Evolutionary conservation across 371 early-diverging fungal genomes (phyloP), one percentile per base, ranked within the genome.

Genomic region (Mucor circinelloides): DNA sequence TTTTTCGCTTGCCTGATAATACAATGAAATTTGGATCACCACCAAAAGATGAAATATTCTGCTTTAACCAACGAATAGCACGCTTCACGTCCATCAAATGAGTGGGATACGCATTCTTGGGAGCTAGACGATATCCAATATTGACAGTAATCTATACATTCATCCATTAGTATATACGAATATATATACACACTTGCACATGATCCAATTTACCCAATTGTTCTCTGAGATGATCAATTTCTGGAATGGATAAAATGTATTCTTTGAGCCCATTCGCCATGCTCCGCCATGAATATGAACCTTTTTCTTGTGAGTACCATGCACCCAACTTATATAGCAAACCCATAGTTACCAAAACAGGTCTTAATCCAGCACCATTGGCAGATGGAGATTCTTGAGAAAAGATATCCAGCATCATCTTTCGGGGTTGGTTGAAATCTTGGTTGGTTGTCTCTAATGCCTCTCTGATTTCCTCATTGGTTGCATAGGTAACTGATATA

Each of bases 21-120:
- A 89, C 82, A 57, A 93, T 77, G 58, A 87, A 90, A 40, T 80
- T 64, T 0, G 91, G 89, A 60, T 92, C 85, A 15, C 94, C 94
- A 30, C 92, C 92, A 75, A 86, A 91, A 1, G 73, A 70, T 31
- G 72, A 69, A 59, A 91, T 85, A 60, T 85, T 84, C 34, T 76
- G 70, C 68, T 85, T 87, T 40, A 89, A 73, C 92, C 92, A 93
- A 12, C 91, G 84, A 31, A 93, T 69, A 27, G 90, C 90, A 6
- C 92, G 85, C 63, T 93, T 92, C 40, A 88, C 84, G 69, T 93
- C 93, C 10, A 81, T 75, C 30, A 93, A 67, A 66, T 91, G 92
- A 19, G 85, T 81, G 6, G 89, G 87, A 57, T 90, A 90, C 9
- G 83, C 71, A 38, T 77, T 78, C 36, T 74, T 76, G 13, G 92